Base-by-base conservation (phyloP, 768 basidiomycete genomes). In the Heimioporus sp. region DNA sequence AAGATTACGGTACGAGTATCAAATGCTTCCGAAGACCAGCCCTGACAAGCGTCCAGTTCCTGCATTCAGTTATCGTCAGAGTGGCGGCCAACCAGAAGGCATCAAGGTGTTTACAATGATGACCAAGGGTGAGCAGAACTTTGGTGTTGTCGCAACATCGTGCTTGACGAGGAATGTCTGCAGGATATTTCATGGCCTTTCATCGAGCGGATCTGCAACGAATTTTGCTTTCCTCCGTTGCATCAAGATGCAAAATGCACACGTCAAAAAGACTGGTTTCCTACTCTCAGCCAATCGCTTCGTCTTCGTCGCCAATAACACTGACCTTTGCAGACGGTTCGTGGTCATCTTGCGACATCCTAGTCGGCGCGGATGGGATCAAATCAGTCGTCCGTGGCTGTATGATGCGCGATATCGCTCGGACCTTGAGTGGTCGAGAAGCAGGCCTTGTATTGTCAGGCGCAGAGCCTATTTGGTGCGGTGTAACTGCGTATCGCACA, bases 181-280 rank as follows among this genome's bases (percentile, higher is more conserved):
- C 61, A 83, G 82, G 82, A n/a, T 66, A 68, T 50, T 48, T 82
- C 53, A 71, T 81, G 52, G 66, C 59, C 47, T 74, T 89, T 55
- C 86, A 87, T 65, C 81, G 87, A 15, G 76, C 85, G 20, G 84
- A 87, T 57, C 86, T 88, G 58, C 85, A 87, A 50, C 66, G 71
- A 19, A 77, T 76, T 2, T 73, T 90, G 48, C 73, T 89, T 10
- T 65, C 70, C 38, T 71, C 72, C 51, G 65, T 87, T 28, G 72
- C 79, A 1, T 59, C 74, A 15, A 69, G 73, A 4, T 80, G 75
- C 60, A 72, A 68, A 44, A 73, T 77, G 6, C 71, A 79, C 50
- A 80, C 77, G 48, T 74, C 73, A 13, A 89, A 85, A 64, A 83
- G 82, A 15, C 74, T 89, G 20, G 72, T 73, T 48, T 78, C 80